Evolutionary conservation across 2,329 filamentous ascomycete species (phyloP).

Genomic region (Xylaria sp.): DNA sequence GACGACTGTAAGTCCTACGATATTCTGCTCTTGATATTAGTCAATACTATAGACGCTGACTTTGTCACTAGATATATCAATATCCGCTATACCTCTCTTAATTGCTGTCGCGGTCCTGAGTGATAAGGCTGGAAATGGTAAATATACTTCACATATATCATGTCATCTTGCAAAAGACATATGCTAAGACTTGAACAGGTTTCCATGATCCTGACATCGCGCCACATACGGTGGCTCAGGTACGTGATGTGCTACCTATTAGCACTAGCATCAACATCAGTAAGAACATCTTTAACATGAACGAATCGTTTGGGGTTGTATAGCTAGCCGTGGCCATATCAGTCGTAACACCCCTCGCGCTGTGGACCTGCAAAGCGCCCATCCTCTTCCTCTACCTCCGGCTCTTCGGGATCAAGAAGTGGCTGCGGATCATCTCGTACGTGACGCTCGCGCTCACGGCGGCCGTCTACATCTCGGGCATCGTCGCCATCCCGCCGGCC

Average conservation of each 20-base stretch:
- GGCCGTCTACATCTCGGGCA: constrained; percentile 20
- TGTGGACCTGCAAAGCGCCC: constrained; percentile 39
- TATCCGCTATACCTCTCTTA: constrained; percentile 36
- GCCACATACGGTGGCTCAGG: constrained; percentile 33
- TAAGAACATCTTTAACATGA: constrained; percentile 1
- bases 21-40: background rate
- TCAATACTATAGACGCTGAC: background rate
- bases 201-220: constrained; percentile 32
- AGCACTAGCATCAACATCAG: background rate
- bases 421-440: constrained; percentile 30
- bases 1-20: constrained; percentile 35
- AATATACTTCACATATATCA: background rate
- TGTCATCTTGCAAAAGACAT: background rate
- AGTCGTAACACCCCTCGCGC: constrained; percentile 25
- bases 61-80: constrained; percentile 30
- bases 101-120: constrained; percentile 27
- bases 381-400: constrained; percentile 38
- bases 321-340: constrained; percentile 34
- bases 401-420: constrained; percentile 37
- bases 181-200: constrained; percentile 29
- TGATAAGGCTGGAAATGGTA: constrained; percentile 36
- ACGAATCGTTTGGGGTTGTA: background rate
- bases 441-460: constrained; percentile 28
- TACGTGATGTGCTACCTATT: background rate
- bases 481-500: constrained; percentile 27